A percentile compares a stretch with the other conserved stretches of the same genome.
Conservation (phyloP, 495 filamentous ascomycete species). For the Hypoxylon fuscum region DNA sequence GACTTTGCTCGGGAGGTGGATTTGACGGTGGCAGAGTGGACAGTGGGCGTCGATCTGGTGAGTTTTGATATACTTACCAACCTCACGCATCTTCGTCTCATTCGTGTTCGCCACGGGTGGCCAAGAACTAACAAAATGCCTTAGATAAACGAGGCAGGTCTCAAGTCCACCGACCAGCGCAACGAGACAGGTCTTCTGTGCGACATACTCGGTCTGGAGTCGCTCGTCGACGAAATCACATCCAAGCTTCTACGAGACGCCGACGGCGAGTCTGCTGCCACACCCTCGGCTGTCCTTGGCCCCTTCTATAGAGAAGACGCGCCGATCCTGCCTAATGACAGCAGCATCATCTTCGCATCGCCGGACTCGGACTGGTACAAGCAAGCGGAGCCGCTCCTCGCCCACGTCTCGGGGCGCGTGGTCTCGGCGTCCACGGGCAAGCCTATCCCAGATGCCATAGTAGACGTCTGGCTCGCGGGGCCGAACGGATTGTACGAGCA, state of each 20-base stretch:
- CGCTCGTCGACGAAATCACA: constrained; percentile 81
- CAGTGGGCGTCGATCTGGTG: constrained; percentile 53
- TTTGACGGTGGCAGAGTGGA: constrained; percentile 64
- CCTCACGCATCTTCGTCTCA: neutral
- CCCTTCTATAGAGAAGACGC: constrained; percentile 81
- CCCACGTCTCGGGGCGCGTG: constrained; percentile 71
- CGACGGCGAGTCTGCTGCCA: constrained; percentile 57
- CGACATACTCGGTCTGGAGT: constrained; percentile 78
- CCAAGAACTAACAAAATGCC: neutral
- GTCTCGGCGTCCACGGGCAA: constrained; percentile 63
- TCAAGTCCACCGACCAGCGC: constrained; percentile 73
- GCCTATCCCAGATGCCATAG: constrained; percentile 67
- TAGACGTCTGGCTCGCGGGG: constrained; percentile 83
- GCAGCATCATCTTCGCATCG: constrained; percentile 61
- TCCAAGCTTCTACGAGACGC: constrained; percentile 60
- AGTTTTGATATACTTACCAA: constrained; percentile 12
- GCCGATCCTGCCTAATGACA: constrained; percentile 68
- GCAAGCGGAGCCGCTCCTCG: constrained; percentile 62
- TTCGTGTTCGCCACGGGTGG: neutral
- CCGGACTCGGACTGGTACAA: constrained; percentile 45
- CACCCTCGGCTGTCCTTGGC: constrained; percentile 76
- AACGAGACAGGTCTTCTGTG: constrained; percentile 78
- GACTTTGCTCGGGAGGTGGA: constrained; percentile 68
- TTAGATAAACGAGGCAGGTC: constrained; percentile 76
- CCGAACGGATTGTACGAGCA: constrained; percentile 85